Percentiles rank a stretch among this genome's conserved stretches.
These are phyloP conservation scores for Metschnikowia rubicola DNA, from an alignment of 805 yeast genomes.

Conservation along the genomic window DNA sequence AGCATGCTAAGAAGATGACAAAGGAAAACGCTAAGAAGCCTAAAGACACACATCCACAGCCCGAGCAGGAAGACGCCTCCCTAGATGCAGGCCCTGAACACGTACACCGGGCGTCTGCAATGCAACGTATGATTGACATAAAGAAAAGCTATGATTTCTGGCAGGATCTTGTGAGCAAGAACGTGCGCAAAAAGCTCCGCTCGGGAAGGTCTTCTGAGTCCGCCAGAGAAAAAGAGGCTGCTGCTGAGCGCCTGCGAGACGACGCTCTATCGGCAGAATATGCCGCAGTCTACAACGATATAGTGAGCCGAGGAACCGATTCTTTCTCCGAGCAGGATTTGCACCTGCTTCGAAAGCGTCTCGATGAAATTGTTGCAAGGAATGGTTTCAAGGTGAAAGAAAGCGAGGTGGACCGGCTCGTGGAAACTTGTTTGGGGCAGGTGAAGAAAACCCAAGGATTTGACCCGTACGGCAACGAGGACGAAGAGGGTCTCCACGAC, in stretches of 20 bases:
- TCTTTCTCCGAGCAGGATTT: slow-evolving; percentile 9
- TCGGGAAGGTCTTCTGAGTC: slow-evolving; percentile 3
- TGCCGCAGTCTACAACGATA: too few species aligned
- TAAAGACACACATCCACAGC: neutral
- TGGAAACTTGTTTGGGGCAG: slow-evolving; percentile 9
- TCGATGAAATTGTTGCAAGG: slow-evolving; percentile 10
- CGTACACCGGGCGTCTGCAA: slow-evolving; percentile 7
- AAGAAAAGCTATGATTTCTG: slow-evolving; percentile 36
- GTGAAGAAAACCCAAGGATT: slow-evolving; percentile 8
- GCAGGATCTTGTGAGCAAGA: slow-evolving; percentile 28
- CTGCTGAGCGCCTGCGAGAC: neutral
- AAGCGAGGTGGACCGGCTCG: slow-evolving; percentile 10
- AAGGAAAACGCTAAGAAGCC: slow-evolving; percentile 1
- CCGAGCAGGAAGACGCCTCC: neutral
- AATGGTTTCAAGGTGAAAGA: slow-evolving; percentile 6
- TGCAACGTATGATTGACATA: slow-evolving; percentile 16
- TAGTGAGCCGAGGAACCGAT: neutral
- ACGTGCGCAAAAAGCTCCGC: neutral
- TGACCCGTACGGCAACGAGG: slow-evolving; percentile 32
- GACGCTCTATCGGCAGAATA: neutral
- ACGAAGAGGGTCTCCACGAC: slow-evolving; percentile 39
- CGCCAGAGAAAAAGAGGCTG: neutral
- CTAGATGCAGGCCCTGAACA: neutral
- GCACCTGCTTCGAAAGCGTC: slow-evolving; percentile 7
- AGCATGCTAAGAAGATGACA: slow-evolving; percentile 9